These are phyloP conservation scores for Rhizopus stolonifer DNA, from an alignment of 371 early-diverging fungal species.

Conservation along the genomic window DNA sequence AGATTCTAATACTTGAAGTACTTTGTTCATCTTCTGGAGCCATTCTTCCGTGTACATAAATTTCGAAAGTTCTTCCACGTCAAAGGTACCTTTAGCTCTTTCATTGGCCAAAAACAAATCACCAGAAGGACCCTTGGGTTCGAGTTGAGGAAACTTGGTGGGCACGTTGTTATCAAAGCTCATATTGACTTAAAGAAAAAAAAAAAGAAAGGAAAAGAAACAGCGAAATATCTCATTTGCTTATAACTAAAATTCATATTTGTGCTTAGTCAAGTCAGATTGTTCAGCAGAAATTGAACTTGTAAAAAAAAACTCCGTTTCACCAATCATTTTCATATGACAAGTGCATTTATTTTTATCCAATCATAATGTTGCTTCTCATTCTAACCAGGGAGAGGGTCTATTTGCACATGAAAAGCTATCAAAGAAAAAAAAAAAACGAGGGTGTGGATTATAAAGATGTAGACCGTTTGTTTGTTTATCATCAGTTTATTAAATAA, in stretches of 20 bases:
- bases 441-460: no score
- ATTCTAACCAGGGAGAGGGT: no score
- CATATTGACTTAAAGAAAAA: constrained; percentile 14
- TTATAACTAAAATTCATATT: background rate
- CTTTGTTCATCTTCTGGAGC: constrained; percentile 45
- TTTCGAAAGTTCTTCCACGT: constrained; percentile 52
- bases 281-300: constrained; percentile 1
- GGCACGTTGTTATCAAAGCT: constrained; percentile 38
- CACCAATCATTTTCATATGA: no score
- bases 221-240: background rate
- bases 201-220: constrained; percentile 2
- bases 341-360: no score
- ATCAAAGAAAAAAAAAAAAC: no score
- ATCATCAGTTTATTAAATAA: no score
- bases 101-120: constrained; percentile 58
- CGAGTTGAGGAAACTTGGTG: constrained; percentile 52
- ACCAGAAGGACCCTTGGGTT: constrained; percentile 58
- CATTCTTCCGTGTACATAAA: constrained; percentile 51
- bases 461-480: no score
- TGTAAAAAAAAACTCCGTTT: no score
- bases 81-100: constrained; percentile 57
- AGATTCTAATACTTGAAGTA: constrained; percentile 48
- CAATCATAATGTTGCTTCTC: no score
- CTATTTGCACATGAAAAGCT: no score
- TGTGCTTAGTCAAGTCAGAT: background rate